Conservation (phyloP, 148 eudicot genomes). For the Diospyros kaki region DNA sequence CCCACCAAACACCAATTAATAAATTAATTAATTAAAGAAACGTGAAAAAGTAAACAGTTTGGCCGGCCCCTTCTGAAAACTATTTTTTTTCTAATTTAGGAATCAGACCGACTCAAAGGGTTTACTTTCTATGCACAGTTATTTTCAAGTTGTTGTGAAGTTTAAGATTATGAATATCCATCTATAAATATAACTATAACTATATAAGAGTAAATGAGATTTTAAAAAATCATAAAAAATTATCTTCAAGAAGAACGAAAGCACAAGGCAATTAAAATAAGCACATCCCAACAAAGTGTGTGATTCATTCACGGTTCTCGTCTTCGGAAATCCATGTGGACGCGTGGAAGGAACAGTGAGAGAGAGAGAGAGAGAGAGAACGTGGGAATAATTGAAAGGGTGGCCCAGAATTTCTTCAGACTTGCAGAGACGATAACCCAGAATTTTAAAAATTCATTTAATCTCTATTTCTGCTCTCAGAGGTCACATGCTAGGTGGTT, state of each 20-base stretch:
- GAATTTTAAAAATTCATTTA: not conserved
- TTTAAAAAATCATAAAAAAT: too few species aligned
- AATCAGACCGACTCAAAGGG: too few species aligned
- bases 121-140: too few species aligned
- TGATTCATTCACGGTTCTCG: conserved; percentile 29
- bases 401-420: conserved; percentile 15
- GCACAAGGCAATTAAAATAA: too few species aligned
- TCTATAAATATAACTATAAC: too few species aligned
- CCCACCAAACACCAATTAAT: conserved; percentile 12
- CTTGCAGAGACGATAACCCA: conserved; percentile 19
- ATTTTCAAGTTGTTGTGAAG: too few species aligned
- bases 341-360: conserved; percentile 16
- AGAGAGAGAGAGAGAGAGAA: conserved; percentile 34
- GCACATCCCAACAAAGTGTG: not conserved
- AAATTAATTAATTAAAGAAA: not conserved
- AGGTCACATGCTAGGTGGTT: conserved; percentile 43
- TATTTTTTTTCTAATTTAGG: too few species aligned
- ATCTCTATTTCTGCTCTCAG: conserved; percentile 26
- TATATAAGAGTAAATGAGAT: too few species aligned
- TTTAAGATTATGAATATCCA: too few species aligned
- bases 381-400: conserved; percentile 51
- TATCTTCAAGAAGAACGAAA: too few species aligned
- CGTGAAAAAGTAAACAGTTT: conserved; percentile 19
- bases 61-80: conserved; percentile 3
- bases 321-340: conserved; percentile 46